These are phyloP conservation scores for Ottelia alismoides DNA, from an alignment of 106 monocot genomes.

Conservation along the genomic window DNA sequence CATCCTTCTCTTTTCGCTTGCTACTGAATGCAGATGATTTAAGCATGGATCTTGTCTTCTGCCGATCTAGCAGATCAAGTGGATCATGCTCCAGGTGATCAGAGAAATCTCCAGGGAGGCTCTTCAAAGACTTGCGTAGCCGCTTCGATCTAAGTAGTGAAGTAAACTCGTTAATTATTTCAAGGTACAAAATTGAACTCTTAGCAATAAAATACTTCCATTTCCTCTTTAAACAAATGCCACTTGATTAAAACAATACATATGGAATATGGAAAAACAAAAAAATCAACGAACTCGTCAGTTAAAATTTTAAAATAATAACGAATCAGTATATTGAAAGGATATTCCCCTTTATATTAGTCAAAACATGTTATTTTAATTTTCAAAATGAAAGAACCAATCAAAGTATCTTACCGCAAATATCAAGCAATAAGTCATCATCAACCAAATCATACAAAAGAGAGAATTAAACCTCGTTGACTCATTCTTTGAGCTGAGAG, in stretches of 20 bases:
- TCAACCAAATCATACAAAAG: background rate
- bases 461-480: background rate
- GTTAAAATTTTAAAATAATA: background rate
- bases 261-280: no score
- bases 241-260: no score
- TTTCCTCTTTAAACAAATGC: no score
- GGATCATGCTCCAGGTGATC: slow-evolving; percentile 36
- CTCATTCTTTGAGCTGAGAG: background rate
- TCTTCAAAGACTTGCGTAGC: slow-evolving; percentile 2
- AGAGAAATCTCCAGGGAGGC: slow-evolving; percentile 9
- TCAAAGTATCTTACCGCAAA: background rate
- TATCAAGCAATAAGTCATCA: background rate
- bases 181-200: background rate
- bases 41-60: slow-evolving; percentile 57
- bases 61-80: slow-evolving; percentile 56
- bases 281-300: no score
- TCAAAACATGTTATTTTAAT: no score
- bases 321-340: background rate
- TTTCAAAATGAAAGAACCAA: no score
- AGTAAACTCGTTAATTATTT: no score
- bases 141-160: slow-evolving; percentile 15
- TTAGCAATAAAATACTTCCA: no score
- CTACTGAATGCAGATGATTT: slow-evolving; percentile 1
- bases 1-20: slow-evolving; percentile 46
- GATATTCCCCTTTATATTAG: background rate